phyloP scores from a whole-genome alignment of 148 eudicot genomes.

The Diospyros lotus region DNA sequence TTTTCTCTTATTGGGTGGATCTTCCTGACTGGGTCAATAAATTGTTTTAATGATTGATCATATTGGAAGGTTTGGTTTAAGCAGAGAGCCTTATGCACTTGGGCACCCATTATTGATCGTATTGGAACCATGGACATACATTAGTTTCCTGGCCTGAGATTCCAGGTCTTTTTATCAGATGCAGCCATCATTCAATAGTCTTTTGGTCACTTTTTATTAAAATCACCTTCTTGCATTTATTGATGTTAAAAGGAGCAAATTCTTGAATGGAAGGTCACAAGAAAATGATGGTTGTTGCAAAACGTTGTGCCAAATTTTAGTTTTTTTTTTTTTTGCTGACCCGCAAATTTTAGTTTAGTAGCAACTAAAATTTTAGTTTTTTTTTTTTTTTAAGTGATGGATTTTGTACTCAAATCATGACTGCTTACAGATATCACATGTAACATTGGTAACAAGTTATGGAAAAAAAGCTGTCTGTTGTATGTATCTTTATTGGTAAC shows the following conservation, averaged over 20 bases:
- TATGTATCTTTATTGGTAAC: neutral
- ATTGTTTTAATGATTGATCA: neutral
- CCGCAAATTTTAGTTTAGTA: neutral
- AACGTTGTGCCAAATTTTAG: no score
- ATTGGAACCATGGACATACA: neutral
- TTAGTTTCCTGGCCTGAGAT: neutral
- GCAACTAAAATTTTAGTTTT: no score
- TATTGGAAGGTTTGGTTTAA: no score
- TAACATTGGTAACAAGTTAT: neutral
- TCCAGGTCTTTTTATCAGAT: neutral
- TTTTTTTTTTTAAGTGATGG: no score
- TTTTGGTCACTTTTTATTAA: neutral
- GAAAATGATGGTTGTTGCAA: conserved; percentile 2
- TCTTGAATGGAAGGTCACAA: neutral
- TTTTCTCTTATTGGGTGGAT: conserved; percentile 4
- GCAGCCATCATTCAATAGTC: neutral
- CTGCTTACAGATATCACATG: neutral
- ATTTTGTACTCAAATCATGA: no score
- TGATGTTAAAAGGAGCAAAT: neutral
- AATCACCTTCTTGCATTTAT: neutral
- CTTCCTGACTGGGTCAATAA: neutral
- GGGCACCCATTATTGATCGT: neutral
- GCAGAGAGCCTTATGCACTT: no score
- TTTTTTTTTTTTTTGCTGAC: neutral
- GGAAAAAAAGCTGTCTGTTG: neutral